Base-by-base conservation (phyloP, 2,329 filamentous ascomycete species). In the Byssochlamys sp. region DNA sequence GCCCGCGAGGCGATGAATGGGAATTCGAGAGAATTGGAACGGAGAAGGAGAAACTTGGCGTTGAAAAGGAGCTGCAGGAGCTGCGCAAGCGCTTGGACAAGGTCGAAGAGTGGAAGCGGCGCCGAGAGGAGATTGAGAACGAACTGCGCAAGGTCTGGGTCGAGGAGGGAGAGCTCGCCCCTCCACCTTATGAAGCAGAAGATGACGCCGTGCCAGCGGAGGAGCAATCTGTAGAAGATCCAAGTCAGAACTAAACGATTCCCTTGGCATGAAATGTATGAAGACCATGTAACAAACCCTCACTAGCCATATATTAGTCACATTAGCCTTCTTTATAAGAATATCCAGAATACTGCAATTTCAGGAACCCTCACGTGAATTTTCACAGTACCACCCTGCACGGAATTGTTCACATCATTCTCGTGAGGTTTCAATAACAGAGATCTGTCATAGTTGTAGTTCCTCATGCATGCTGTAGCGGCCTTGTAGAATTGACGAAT, bases 11-110 rank as follows among this genome's bases (percentile, higher is more conserved):
- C n/a, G 87, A 89, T 56, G 88, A 88, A 67, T 97, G 94, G 90
- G 87, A 92, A 63, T 89, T 96, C 71, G 89, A 96, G 72, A 85
- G 90, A 57, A 97, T 99, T 64, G 94, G 94, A 58, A 96, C 91
- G 0, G 90, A 91, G 69, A 84, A 88, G 59, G 94, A 99, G 78
- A 96, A 96, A 77, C 85, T 91, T 71, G 88, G 89, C 25, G 91
- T 96, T 6, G 91, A 96, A 76, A 90, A 89, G 70, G 94, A 99
- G 72, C 78, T 97, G 14, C 83, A 88, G 54, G 90, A 96, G 63
- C 80, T 99, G 50, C 84, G 87, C 29, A 90, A 92, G 71, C 81
- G 88, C 26, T 77, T 99, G 6, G 81, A 84, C 10, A 86, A 90
- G 73, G 92, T 97, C 0, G 88, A 92, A 56, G 81, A 85, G 65